Base-by-base conservation (phyloP, 2,329 filamentous ascomycete genomes). In the Colletotrichum endophyticum region DNA sequence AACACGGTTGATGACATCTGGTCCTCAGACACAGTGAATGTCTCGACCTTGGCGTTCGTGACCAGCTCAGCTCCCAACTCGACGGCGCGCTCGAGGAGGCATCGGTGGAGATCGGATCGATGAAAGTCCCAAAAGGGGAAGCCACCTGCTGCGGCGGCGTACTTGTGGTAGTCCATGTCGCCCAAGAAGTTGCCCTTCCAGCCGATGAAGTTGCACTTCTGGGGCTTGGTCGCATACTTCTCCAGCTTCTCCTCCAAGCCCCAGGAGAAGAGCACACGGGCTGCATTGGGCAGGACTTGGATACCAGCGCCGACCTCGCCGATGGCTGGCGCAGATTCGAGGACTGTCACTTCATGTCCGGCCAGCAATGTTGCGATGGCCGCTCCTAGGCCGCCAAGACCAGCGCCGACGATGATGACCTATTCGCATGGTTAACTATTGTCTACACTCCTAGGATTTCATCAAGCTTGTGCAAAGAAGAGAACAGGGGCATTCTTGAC, bases 301-400 rank as follows among this genome's bases (percentile, higher is more conserved):
- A 79, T 79, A 12, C 78, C 78, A 11, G 78, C 78, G 3, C 78
- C 78, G 4, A 79, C 78, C 36, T 79, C 77, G 5, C 77, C 77
- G 8, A 78, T 78, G 13, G 67, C 64, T 9, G 66, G 30, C 4
- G 77, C 77, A 9, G 74, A 59, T 36, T 78, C 77, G 2, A 78
- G 62, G 30, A 78, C 71, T 2, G 77, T 78, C 6, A 78, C 77
- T 7, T 69, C 49, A n/a, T 78, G 77, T 4, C 76, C 73, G 8
- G 63, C 76, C 2, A 76, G 64, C 16, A 72, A 36, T 15, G 72
- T 70, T 8, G 70, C 74, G 44, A 78, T 66, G 8, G 77, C 73
- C 11, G 76, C 73, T 30, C 70, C 72, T 5, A 78, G 77, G 2
- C 77, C 77, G n/a, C 77, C 76, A 2, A 78, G 64, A 2, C 77